Evolutionary conservation across 345 rosid species (phyloP).

Genomic region (Microcos paniculata): DNA sequence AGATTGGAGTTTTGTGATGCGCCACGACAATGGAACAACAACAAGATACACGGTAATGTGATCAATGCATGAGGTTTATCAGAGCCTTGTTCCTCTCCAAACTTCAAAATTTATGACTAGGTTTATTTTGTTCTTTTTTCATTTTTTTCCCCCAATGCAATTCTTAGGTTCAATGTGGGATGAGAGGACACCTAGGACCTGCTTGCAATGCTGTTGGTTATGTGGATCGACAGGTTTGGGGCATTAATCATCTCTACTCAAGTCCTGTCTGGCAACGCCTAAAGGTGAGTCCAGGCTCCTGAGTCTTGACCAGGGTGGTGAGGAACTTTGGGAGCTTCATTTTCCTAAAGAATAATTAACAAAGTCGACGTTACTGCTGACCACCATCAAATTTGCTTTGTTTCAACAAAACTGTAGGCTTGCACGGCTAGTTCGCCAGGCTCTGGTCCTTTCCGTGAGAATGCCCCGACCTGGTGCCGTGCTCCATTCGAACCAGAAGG

Average conservation of each 20-base stretch:
- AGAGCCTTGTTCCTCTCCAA: background rate
- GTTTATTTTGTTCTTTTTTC: background rate
- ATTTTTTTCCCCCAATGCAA: background rate
- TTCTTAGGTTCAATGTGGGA: slow-evolving; percentile 64
- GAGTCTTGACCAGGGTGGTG: background rate
- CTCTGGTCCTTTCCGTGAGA: slow-evolving; percentile 39
- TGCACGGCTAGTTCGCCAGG: slow-evolving; percentile 55
- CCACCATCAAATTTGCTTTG: background rate
- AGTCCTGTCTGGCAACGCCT: slow-evolving; percentile 59
- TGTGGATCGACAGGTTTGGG: slow-evolving; percentile 62
- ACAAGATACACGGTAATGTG: slow-evolving; percentile 38
- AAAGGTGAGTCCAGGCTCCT: slow-evolving; percentile 42
- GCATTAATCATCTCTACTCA: slow-evolving; percentile 55
- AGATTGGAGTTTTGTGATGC: slow-evolving; percentile 52
- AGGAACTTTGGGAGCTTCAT: background rate
- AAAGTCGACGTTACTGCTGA: background rate
- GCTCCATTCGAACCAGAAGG: slow-evolving; percentile 81
- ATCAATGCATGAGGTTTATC: background rate
- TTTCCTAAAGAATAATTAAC: background rate
- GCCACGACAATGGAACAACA: background rate
- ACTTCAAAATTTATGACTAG: background rate
- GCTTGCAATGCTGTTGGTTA: slow-evolving; percentile 73
- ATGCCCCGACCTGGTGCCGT: slow-evolving; percentile 59
- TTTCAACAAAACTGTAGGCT: slow-evolving; percentile 36
- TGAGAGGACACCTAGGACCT: slow-evolving; percentile 72